These are phyloP conservation scores for Diplocarpon mali DNA, from an alignment of 2,329 filamentous ascomycete genomes.

Conservation along the genomic window DNA sequence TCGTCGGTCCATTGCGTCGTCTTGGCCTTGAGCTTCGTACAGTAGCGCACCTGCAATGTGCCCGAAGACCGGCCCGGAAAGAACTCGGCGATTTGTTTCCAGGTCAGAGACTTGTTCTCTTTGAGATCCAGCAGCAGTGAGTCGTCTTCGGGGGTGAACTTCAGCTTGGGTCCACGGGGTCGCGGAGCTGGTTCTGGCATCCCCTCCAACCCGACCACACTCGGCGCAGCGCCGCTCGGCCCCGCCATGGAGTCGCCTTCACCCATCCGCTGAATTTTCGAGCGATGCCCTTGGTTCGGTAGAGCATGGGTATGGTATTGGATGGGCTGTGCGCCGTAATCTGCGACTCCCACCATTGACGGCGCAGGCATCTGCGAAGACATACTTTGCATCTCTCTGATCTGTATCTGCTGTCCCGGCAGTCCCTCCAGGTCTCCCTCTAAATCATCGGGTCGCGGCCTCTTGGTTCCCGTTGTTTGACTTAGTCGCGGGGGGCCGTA, in stretches of 20 bases:
- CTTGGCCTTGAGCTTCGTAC: slow-evolving; percentile 89
- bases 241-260: slow-evolving; percentile 35
- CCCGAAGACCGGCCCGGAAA: slow-evolving; percentile 86
- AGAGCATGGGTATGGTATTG: slow-evolving; percentile 64
- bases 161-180: slow-evolving; percentile 79
- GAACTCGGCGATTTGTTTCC: slow-evolving; percentile 96
- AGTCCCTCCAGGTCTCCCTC: slow-evolving; percentile 36
- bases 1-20: slow-evolving; percentile 90
- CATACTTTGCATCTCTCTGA: slow-evolving; percentile 29
- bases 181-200: slow-evolving; percentile 77
- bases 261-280: slow-evolving; percentile 55
- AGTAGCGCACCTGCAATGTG: slow-evolving; percentile 87
- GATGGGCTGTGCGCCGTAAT: slow-evolving; percentile 27
- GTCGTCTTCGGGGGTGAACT: slow-evolving; percentile 90
- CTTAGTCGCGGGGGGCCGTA: slow-evolving; percentile 33
- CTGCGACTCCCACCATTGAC: slow-evolving; percentile 34
- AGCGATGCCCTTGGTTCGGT: slow-evolving; percentile 59
- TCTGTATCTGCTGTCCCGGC: slow-evolving; percentile 32
- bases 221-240: slow-evolving; percentile 50
- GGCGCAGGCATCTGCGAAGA: slow-evolving; percentile 46
- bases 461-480: slow-evolving; percentile 33
- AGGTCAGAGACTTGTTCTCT: slow-evolving; percentile 87
- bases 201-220: slow-evolving; percentile 72
- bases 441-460: slow-evolving; percentile 45
- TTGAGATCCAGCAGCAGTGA: slow-evolving; percentile 80